Base-by-base conservation (phyloP, 2,329 filamentous ascomycete species). In the Colletotrichum tropicicola region DNA sequence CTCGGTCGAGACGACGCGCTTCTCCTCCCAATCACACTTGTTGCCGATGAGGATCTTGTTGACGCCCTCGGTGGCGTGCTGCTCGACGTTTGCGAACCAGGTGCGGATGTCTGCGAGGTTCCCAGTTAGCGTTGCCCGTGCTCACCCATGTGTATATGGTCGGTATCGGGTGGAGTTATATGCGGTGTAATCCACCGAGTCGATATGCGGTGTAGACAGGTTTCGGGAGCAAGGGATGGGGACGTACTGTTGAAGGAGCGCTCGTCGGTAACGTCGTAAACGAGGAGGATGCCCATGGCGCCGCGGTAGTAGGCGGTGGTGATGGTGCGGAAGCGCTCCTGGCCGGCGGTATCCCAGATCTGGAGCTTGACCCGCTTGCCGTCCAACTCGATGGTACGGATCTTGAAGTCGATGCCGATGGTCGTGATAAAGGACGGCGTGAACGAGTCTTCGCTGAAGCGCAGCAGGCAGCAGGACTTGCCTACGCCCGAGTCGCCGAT, bases 11-110 rank as follows among this genome's bases (percentile, higher is more conserved):
- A 99, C 92, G 59, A 92, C 94, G 71, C 96, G 91, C 87, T 98
- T 98, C 83, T 99, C 96, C 81, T 98, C 96, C 96, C 96, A 98
- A 82, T 99, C 96, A 83, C 96, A 99, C 84, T 99, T 99, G 88
- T 99, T 99, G 78, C 96, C 96, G 72, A 99, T 98, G 70, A 99
- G 88, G 77, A 99, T 98, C 87, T 98, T 99, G 89, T 98, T 98
- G 77, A 99, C 96, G 74, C 96, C 96, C 83, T 98, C 96, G 73
- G 93, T 97, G 64, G 96, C 96, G 82, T 99, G 94, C 80, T 97
- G 94, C 79, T 98, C 94, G 72, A 98, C 94, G 82, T 99, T 98
- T 77, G 94, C 94, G 83, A 99, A 99, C 96, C 96, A 99, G 71
- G 96, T 98, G 75, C 94, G 92, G 80, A 99, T 99, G 82, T 99